These are phyloP conservation scores for Niveomyces coronatus DNA, from an alignment of 2,329 filamentous ascomycete genomes.

Conservation along the genomic window DNA sequence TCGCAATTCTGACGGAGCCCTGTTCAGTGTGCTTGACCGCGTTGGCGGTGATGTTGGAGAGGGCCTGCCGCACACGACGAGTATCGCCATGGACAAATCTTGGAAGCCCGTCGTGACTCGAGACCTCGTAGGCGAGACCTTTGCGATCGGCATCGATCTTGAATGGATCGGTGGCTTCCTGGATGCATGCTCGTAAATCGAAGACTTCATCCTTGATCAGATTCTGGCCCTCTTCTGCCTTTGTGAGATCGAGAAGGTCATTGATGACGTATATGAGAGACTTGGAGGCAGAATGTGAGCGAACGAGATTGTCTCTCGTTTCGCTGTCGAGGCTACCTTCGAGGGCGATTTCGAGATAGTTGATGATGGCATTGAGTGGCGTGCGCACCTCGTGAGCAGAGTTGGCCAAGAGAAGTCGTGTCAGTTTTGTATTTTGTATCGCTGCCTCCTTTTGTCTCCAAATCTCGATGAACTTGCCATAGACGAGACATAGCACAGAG, in stretches of 20 bases:
- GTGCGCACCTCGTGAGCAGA: constrained; percentile 89
- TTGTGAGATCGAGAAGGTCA: constrained; percentile 78
- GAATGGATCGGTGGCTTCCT: constrained; percentile 70
- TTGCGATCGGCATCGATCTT: constrained; percentile 66
- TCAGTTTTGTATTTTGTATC: constrained; percentile 71
- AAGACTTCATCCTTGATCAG: constrained; percentile 75
- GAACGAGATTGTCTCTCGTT: constrained; percentile 72
- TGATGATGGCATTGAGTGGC: constrained; percentile 86
- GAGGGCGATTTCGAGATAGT: constrained; percentile 83
- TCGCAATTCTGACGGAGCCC: constrained; percentile 61
- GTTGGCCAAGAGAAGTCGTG: constrained; percentile 68
- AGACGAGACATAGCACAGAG: constrained; percentile 77
- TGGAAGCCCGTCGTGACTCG: constrained; percentile 59
- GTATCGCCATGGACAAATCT: constrained; percentile 66
- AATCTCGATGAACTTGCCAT: constrained; percentile 80
- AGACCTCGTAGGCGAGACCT: constrained; percentile 57
- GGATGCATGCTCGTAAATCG: constrained; percentile 58
- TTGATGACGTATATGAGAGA: constrained; percentile 92
- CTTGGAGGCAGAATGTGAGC: constrained; percentile 84
- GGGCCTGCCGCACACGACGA: constrained; percentile 67
- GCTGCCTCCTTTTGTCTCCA: constrained; percentile 87
- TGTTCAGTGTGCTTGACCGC: constrained; percentile 65
- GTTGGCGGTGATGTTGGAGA: constrained; percentile 77
- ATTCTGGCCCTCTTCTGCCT: constrained; percentile 71
- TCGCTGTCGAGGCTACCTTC: constrained; percentile 72